These are phyloP conservation scores for Cicer yamashitae DNA, from an alignment of 306 rosid genomes.

Conservation along the genomic window DNA sequence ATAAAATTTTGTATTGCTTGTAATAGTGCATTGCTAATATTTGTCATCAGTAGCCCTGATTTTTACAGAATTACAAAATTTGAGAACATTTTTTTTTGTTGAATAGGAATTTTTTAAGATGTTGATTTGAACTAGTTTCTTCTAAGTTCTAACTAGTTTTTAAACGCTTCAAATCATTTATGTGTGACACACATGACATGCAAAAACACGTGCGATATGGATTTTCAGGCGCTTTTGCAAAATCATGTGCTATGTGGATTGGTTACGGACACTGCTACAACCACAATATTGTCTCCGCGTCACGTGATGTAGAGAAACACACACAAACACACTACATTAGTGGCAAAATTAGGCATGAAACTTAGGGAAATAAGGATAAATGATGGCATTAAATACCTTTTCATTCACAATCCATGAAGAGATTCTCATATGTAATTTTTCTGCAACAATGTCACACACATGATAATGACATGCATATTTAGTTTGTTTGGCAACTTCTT, in stretches of 20 bases:
- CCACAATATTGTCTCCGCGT: background rate
- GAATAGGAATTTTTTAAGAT: too few relatives aligned
- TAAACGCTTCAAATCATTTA: too few relatives aligned
- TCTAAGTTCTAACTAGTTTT: too few relatives aligned
- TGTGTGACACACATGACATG: too few relatives aligned
- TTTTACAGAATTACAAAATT: background rate
- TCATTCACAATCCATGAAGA: too few relatives aligned
- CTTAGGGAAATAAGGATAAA: background rate
- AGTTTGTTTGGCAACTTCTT: slow-evolving; percentile 11
- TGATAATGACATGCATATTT: too few relatives aligned
- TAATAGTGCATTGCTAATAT: slow-evolving; percentile 9
- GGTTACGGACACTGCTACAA: too few relatives aligned
- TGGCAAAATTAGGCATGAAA: background rate
- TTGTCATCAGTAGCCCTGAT: background rate
- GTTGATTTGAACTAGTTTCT: too few relatives aligned
- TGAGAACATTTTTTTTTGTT: background rate
- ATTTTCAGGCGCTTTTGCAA: too few relatives aligned
- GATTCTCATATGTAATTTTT: too few relatives aligned
- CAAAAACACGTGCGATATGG: background rate
- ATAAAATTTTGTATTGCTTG: background rate
- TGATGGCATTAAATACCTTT: background rate
- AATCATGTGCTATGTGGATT: background rate
- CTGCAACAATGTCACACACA: background rate
- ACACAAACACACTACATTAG: background rate
- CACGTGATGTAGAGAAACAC: background rate